Evolutionary conservation across 106 monocot genomes (phyloP).

Genomic region (Dendrobium chrysotoxum): DNA sequence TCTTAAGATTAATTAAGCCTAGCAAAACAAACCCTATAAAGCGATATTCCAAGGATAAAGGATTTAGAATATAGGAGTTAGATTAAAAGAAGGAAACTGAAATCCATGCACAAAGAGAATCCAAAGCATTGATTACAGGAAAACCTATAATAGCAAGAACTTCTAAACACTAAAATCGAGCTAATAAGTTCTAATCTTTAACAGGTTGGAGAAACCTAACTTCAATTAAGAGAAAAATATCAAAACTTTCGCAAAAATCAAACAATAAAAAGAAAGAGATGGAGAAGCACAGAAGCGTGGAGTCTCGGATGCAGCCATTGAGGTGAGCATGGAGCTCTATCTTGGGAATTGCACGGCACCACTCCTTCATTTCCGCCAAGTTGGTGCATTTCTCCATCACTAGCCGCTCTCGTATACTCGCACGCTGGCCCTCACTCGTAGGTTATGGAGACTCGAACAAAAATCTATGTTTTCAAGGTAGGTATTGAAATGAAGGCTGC

Average conservation of each 20-base stretch:
- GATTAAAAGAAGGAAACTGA: too few species aligned
- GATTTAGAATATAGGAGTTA: too few species aligned
- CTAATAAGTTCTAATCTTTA: background rate
- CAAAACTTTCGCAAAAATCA: background rate
- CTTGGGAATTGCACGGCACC: conserved; percentile 69
- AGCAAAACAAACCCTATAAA: background rate
- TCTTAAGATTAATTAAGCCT: background rate
- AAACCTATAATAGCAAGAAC: background rate
- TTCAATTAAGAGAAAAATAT: background rate
- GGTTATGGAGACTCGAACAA: background rate
- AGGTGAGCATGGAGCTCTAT: conserved; percentile 97
- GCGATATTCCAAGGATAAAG: background rate
- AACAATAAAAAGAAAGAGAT: background rate
- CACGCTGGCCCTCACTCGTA: conserved; percentile 8
- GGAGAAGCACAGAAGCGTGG: conserved; percentile 73
- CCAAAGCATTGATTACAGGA: background rate
- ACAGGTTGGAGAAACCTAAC: background rate
- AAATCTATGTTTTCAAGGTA: conserved; percentile 1
- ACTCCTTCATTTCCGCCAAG: conserved; percentile 47
- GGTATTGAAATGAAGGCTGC: background rate
- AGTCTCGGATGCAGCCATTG: conserved; percentile 88
- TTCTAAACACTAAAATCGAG: background rate
- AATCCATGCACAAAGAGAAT: background rate
- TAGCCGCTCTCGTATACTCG: conserved; percentile 5
- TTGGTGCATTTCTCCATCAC: conserved; percentile 6